Evolutionary conservation across 352 stramenopile genomes (phyloP), one percentile per base, ranked within the genome.

Genomic region (Phytophthora capsici): DNA sequence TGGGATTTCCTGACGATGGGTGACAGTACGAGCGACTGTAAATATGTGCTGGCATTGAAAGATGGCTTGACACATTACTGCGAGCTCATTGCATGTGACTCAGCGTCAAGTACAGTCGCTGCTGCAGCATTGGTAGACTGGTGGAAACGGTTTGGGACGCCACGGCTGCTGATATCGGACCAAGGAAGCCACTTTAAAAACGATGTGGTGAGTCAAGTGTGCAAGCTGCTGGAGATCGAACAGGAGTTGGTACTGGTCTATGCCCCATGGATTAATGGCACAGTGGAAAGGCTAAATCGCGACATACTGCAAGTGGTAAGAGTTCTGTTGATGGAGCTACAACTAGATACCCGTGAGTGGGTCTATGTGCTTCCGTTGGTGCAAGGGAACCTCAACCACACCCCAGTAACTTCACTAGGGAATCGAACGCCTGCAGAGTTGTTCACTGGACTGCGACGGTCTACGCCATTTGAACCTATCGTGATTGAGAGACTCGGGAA

Each of bases 311-410:
- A 38, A 14, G 14, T 38, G 5, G 4, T 16, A 3, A 23, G 45
- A 7, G 45, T 34, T 7, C 45, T 52, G 5, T 5, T 52, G 45
- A 52, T 52, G 23, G 45, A 52, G 23, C 19, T 37, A 5, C 23
- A 58, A 23, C 20, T 49, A 8, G 51, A 58, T 16, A 30, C 52
- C 0, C 17, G 22, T 6, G 40, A 52, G 8, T 60, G 40, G 38
- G 6, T 6, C 2, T 51, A 51, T 44, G 23, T n/a, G n/a, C n/a
- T n/a, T n/a, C n/a, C n/a, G n/a, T 28, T n/a, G 14, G 32, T 38
- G 9, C 32, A 8, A 38, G 32, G 5, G 1, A 38, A n/a, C 14
- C 32, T 17, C 2, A 38, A 38, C 9, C 32, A 38, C 8, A 12
- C 6, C 9, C 32, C 32, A 38, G 32, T 38, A 5, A 12, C 30